A percentile compares a stretch with the other conserved stretches of the same genome.
Conservation (phyloP, 1,139 yeast species). For the Maudiozyma humilis region DNA sequence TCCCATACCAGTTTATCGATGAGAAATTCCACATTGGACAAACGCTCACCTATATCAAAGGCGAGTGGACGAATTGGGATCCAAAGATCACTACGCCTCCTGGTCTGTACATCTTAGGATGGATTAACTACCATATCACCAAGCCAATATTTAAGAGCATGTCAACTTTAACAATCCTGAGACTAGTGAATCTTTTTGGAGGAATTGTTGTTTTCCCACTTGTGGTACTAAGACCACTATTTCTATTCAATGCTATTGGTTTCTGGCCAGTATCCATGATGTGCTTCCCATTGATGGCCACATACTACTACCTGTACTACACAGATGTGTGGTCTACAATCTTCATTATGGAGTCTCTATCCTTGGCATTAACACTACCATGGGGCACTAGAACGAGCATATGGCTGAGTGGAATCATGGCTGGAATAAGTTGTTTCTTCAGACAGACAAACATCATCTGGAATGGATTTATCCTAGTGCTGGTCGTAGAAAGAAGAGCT, state of each 20-base stretch:
- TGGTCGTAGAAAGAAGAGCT: slow-evolving; percentile 47
- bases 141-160: slow-evolving; percentile 23
- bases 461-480: slow-evolving; percentile 56
- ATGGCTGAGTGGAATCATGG: slow-evolving; percentile 39
- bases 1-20: slow-evolving; percentile 39
- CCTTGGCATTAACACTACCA: slow-evolving; percentile 33
- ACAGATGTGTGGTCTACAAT: slow-evolving; percentile 92
- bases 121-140: slow-evolving; percentile 35
- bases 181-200: slow-evolving; percentile 58
- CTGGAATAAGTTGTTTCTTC: slow-evolving; percentile 55
- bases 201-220: slow-evolving; percentile 49
- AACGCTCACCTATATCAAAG: slow-evolving; percentile 56
- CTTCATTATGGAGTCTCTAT: slow-evolving; percentile 47
- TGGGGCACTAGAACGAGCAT: slow-evolving; percentile 30
- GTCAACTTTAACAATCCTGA: slow-evolving; percentile 38
- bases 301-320: slow-evolving; percentile 72
- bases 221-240: slow-evolving; percentile 32
- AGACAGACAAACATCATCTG: slow-evolving; percentile 90
- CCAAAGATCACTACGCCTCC: slow-evolving; percentile 95
- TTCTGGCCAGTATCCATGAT: slow-evolving; percentile 44
- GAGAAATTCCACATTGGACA: slow-evolving; percentile 83
- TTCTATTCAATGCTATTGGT: slow-evolving; percentile 35
- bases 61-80: slow-evolving; percentile 66
- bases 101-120: slow-evolving; percentile 70
- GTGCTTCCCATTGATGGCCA: slow-evolving; percentile 60